A percentile compares a stretch with the other conserved stretches of the same genome.
These are phyloP conservation scores for Lipomyces chichibuensis DNA, from an alignment of 805 yeast genomes.

Conservation along the genomic window DNA sequence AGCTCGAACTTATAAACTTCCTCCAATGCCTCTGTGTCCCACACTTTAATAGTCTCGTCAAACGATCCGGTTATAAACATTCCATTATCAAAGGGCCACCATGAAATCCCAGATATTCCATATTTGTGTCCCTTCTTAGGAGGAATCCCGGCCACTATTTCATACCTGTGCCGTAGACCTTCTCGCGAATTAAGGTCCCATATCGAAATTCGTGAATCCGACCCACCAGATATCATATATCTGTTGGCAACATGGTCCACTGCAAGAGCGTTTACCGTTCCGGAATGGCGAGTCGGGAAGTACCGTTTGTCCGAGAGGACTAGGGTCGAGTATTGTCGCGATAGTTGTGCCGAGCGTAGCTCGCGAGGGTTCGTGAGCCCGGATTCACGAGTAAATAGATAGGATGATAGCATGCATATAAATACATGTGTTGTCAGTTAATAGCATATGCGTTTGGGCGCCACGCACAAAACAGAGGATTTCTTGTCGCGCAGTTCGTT, in stretches of 20 bases:
- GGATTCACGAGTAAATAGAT: slow-evolving; percentile 32
- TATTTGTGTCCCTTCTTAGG: slow-evolving; percentile 56
- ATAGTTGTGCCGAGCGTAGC: slow-evolving; percentile 29
- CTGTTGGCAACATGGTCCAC: slow-evolving; percentile 53
- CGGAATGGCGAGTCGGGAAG: slow-evolving; percentile 41
- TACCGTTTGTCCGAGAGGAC: slow-evolving; percentile 30
- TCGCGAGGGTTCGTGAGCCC: slow-evolving; percentile 33
- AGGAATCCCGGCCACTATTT: slow-evolving; percentile 31
- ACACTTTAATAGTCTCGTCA: slow-evolving; percentile 73
- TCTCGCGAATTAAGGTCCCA: slow-evolving; percentile 58
- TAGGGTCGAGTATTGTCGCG: slow-evolving; percentile 24
- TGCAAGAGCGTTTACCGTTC: slow-evolving; percentile 63
- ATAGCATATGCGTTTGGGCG: neutral
- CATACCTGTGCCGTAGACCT: slow-evolving; percentile 32
- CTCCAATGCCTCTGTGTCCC: slow-evolving; percentile 74
- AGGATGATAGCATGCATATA: slow-evolving; percentile 31
- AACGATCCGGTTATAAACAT: slow-evolving; percentile 81
- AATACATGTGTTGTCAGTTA: neutral
- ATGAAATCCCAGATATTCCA: slow-evolving; percentile 81
- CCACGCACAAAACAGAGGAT: neutral
- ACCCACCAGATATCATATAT: slow-evolving; percentile 69
- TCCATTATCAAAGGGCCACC: slow-evolving; percentile 85
- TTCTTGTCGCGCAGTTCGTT: too few species aligned
- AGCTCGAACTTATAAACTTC: slow-evolving; percentile 69
- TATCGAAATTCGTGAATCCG: slow-evolving; percentile 66